Evolutionary conservation across 257 asterid genomes (phyloP), one percentile per base, ranked within the genome.

Genomic region (Eucommia ulmoides): DNA sequence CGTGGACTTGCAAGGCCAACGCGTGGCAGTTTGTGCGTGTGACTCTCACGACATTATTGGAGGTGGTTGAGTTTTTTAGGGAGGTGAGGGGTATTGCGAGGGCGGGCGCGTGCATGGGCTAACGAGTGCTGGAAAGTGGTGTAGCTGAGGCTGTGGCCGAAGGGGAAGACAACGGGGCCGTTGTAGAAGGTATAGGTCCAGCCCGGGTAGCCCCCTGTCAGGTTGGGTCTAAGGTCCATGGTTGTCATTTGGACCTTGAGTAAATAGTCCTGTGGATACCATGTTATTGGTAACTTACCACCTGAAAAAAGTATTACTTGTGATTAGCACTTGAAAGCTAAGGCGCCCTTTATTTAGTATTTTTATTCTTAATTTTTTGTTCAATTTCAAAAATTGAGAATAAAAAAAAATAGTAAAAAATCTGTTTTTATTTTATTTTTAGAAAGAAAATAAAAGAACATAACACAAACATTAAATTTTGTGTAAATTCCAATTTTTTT

Each of bases 281-380:
- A 88, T 55, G 97, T 84, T 82, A 74, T 80, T 0, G 98, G 96
- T 55, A 89, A 75, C 54, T 67, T 89, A 1, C 91, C 98, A 9
- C 94, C 97, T 88, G 23, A 19, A 18, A 20, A 3, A 26, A n/a
- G n/a, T n/a, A n/a, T n/a, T n/a, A n/a, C n/a, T n/a, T n/a, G n/a
- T n/a, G n/a, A n/a, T n/a, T n/a, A n/a, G n/a, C n/a, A n/a, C n/a
- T n/a, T n/a, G n/a, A n/a, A n/a, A n/a, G n/a, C n/a, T n/a, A n/a
- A n/a, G n/a, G n/a, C n/a, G n/a, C n/a, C n/a, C n/a, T n/a, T n/a
- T n/a, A n/a, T n/a, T n/a, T n/a, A n/a, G n/a, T n/a, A n/a, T n/a
- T n/a, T n/a, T n/a, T n/a, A n/a, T n/a, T n/a, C n/a, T n/a, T n/a
- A n/a, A n/a, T n/a, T n/a, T n/a, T n/a, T n/a, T n/a, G n/a, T n/a